Conservation (phyloP, 192 early-diverging fungal species). For the Coemansia sp. region DNA sequence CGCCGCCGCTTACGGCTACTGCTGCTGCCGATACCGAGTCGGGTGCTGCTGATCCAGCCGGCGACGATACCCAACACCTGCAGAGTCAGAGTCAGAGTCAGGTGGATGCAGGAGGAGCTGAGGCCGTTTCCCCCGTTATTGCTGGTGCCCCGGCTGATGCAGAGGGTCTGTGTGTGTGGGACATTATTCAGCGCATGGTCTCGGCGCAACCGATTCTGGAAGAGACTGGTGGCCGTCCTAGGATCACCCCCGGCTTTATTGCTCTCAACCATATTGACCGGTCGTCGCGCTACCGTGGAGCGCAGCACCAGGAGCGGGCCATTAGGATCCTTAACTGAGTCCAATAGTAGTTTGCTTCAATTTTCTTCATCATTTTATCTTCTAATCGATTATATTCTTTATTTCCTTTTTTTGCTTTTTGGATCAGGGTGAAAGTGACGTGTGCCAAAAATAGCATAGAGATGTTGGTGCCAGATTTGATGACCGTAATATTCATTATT, state of each 20-base stretch:
- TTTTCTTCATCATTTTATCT: constrained; percentile 1
- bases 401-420: background rate
- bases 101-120: background rate
- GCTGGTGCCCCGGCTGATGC: background rate
- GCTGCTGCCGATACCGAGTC: background rate
- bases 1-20: constrained; percentile 12
- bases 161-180: constrained; percentile 28
- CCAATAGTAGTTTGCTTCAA: background rate
- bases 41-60: background rate
- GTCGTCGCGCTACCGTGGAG: constrained; percentile 30
- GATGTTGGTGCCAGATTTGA: too few species aligned
- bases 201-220: constrained; percentile 11
- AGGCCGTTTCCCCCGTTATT: background rate
- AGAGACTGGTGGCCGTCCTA: background rate
- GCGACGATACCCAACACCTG: background rate
- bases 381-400: background rate
- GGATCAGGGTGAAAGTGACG: background rate
- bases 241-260: constrained; percentile 19
- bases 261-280: constrained; percentile 41
- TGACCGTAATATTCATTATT: too few species aligned
- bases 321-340: constrained; percentile 37
- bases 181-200: constrained; percentile 22
- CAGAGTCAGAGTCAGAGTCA: background rate
- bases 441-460: too few species aligned
- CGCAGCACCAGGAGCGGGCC: constrained; percentile 33